Base-by-base conservation (phyloP, 257 asterid genomes). In the Solanum clarkiae region DNA sequence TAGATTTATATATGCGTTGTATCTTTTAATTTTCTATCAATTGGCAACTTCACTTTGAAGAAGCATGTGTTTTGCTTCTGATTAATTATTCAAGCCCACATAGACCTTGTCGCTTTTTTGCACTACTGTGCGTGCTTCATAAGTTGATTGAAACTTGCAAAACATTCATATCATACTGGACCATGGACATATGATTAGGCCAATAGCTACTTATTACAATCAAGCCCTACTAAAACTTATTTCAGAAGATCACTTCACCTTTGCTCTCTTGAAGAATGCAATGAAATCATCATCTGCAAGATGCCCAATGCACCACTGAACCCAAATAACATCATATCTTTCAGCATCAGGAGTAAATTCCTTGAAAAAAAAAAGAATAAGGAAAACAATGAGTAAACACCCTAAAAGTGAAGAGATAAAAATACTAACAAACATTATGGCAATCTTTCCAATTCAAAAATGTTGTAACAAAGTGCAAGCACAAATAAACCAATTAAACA, bases 271-370 rank as follows among this genome's bases (percentile, higher is more conserved):
- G 91, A 97, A 95, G 89, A 97, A 97, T 75, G 96, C 88, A 47
- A 97, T 87, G 55, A 97, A 89, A 86, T 97, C 99, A 51, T 97
- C 98, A 88, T 97, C 98, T 32, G 98, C 91, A 85, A 97, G 98
- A 90, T 97, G 99, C 53, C 98, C 98, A 81, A 97, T 97, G 84
- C 99, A 97, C 99, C 99, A 97, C 86, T 97, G 99, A 62, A 97
- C 90, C 99, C 99, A 97, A 89, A 97, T 97, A 84, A 96, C 84
- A 82, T 97, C 96, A 26, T 95, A 97, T 87, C 99, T 93, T 90
- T 80, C 88, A 81, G 94, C 87, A 89, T 94, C 94, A 5, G 99
- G 98, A 84, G 96, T 93, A 88, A 97, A 97, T 60, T 95, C 99
- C 99, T 95, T 84, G 83, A 89, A 24, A 49, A 88, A 40, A 47